Evolutionary conservation across 1,284 basidiomycete species (phyloP), one percentile per base, ranked within the genome.

Genomic region (Microbotryum saponariae): DNA sequence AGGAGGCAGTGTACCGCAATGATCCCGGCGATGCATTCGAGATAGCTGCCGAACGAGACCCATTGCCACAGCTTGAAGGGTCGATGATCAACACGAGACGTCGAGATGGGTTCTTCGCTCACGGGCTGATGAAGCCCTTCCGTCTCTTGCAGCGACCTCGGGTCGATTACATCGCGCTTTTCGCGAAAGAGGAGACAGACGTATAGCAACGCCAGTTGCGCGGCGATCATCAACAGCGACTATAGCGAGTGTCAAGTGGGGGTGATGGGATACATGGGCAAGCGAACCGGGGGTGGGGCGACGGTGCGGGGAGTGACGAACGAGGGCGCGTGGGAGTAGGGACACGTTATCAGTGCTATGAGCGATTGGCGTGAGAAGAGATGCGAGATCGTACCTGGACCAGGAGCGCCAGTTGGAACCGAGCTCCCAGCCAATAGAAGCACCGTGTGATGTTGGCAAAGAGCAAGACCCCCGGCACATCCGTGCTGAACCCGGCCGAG

Each of bases 341-440:
- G 31, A 31, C 31, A 31, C 31, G 31, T 31, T 10, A 7, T 31
- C 31, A 31, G 31, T 31, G 31, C 63, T 81, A 79, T 64, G 80
- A 81, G 5, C 76, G 72, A 51, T 78, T 76, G 2, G 78, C 79
- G 42, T 79, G 75, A 77, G 78, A 79, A 72, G 78, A 80, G 72
- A 77, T 69, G 54, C 48, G 12, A 31, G n/a, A 31, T 31, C 33
- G 53, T 18, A 66, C 69, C 10, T 72, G 56, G 27, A 23, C 48
- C 25, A 31, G 9, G 20, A 25, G 33, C 20, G 27, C 25, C 23
- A 31, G 14, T 31, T 31, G 51, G 20, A 51, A 48, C 12, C 29
- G 31, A 23, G 21, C 42, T 42, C 50, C 49, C 16, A 67, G 57
- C 63, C 63, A 65, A 51, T 65, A 65, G 27, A 65, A 58, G 51